These are phyloP conservation scores for Sporothrix dimorphospora DNA, from an alignment of 2,329 filamentous ascomycete species.

Conservation along the genomic window DNA sequence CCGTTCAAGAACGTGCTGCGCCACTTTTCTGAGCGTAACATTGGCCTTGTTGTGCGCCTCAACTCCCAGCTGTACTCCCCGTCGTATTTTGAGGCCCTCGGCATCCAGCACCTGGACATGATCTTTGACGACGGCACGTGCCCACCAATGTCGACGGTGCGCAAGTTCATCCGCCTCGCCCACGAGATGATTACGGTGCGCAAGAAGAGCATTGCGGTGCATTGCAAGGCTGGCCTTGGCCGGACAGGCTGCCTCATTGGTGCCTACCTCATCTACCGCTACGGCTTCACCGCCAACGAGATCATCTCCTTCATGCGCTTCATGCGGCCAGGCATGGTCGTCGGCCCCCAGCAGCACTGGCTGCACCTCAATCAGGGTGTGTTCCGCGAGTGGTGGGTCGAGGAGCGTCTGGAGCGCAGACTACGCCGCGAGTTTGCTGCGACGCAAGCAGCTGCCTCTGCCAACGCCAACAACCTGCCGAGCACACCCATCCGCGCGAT, in stretches of 20 bases:
- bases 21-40: constrained; percentile 85
- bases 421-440: constrained; percentile 62
- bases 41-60: constrained; percentile 90
- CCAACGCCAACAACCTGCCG: constrained; percentile 42
- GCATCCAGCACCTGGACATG: constrained; percentile 97
- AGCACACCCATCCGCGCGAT: constrained; percentile 65
- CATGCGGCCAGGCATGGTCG: constrained; percentile 98
- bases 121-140: constrained; percentile 99
- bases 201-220: constrained; percentile 92
- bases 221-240: constrained; percentile 96
- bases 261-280: constrained; percentile 94
- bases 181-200: constrained; percentile 91
- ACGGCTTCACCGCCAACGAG: constrained; percentile 97
- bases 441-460: constrained; percentile 44
- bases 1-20: constrained; percentile 95
- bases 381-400: constrained; percentile 99
- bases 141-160: constrained; percentile 83
- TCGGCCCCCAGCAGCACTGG: constrained; percentile 98
- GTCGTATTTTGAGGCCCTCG: constrained; percentile 94
- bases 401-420: constrained; percentile 77
- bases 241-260: constrained; percentile 96
- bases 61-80: constrained; percentile 96
- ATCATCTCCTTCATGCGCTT: constrained; percentile 98
- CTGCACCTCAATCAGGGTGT: constrained; percentile 94
- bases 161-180: constrained; percentile 91